Evolutionary conservation across 805 yeast genomes (phyloP).

Genomic region (Myxozyma kluyveri): DNA sequence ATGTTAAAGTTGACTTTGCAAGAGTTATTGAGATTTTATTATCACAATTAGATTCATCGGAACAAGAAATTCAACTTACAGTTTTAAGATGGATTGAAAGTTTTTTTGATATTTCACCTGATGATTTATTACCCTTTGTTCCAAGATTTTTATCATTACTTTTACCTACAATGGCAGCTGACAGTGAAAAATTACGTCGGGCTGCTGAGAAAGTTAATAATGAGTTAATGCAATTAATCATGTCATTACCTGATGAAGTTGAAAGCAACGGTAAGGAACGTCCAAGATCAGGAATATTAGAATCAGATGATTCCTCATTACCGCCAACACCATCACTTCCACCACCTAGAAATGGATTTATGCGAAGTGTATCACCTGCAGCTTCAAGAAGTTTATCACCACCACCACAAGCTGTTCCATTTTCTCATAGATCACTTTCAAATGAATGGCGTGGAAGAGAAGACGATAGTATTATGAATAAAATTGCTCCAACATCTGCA

Average conservation of each 20-base stretch:
- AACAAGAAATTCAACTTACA: slow-evolving; percentile 71
- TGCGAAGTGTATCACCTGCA: slow-evolving; percentile 10
- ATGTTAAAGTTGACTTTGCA: slow-evolving; percentile 74
- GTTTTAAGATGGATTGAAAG: slow-evolving; percentile 80
- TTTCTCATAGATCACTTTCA: slow-evolving; percentile 15
- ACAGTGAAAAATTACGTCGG: slow-evolving; percentile 48
- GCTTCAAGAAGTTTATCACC: slow-evolving; percentile 21
- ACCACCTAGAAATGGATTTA: slow-evolving; percentile 10
- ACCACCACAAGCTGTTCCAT: slow-evolving; percentile 5
- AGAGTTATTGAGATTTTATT: slow-evolving; percentile 76
- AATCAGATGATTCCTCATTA: slow-evolving; percentile 1
- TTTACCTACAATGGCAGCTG: slow-evolving; percentile 59
- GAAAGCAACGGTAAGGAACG: slow-evolving; percentile 24
- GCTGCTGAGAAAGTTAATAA: slow-evolving; percentile 58
- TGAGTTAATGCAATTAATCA: slow-evolving; percentile 53
- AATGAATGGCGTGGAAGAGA: slow-evolving; percentile 9
- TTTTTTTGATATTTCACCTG: slow-evolving; percentile 69
- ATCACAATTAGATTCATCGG: slow-evolving; percentile 72
- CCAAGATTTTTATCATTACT: slow-evolving; percentile 72
- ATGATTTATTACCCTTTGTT: slow-evolving; percentile 66
- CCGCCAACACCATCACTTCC: slow-evolving; percentile 14
- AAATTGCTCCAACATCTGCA: slow-evolving; percentile 1
- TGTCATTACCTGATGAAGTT: slow-evolving; percentile 40
- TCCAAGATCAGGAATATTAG: background rate
- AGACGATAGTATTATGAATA: slow-evolving; percentile 20